Evolutionary conservation across 176 grass and related monocot genomes (phyloP).

Genomic region (Alopecurus myosuroides): DNA sequence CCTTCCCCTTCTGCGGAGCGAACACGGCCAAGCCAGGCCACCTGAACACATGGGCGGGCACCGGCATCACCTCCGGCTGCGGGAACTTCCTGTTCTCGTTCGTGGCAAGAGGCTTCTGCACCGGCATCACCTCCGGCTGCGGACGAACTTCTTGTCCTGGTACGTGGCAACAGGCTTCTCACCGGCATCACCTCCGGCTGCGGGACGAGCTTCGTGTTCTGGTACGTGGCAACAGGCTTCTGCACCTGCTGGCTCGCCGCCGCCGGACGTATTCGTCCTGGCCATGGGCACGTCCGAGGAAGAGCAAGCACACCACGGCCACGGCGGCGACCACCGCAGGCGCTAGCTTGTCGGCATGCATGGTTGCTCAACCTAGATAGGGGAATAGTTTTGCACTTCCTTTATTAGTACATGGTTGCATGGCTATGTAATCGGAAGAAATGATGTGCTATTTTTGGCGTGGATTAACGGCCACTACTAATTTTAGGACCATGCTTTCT

Average conservation of each 20-base stretch:
- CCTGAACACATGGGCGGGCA: background rate
- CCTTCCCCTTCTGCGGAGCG: background rate
- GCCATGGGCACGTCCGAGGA: background rate
- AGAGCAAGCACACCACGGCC: slow-evolving; percentile 11
- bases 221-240: too few relatives aligned
- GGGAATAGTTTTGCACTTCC: background rate
- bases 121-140: too few relatives aligned
- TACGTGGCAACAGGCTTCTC: too few relatives aligned
- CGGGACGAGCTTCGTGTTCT: too few relatives aligned
- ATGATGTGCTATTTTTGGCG: background rate
- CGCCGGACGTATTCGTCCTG: background rate
- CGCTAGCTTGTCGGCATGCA: background rate
- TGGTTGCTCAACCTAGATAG: background rate
- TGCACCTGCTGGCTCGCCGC: background rate
- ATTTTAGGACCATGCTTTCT: background rate
- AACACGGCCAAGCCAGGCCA: background rate
- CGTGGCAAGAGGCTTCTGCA: background rate
- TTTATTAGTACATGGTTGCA: background rate
- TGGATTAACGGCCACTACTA: background rate
- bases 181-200: too few relatives aligned
- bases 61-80: background rate
- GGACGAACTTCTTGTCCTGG: too few relatives aligned
- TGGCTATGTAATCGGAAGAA: background rate
- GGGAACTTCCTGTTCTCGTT: background rate
- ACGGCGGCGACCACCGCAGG: slow-evolving; percentile 2